Evolutionary conservation across 345 rosid species (phyloP), one percentile per base, ranked within the genome.

Genomic region (Psidium friedrichsthalianum): DNA sequence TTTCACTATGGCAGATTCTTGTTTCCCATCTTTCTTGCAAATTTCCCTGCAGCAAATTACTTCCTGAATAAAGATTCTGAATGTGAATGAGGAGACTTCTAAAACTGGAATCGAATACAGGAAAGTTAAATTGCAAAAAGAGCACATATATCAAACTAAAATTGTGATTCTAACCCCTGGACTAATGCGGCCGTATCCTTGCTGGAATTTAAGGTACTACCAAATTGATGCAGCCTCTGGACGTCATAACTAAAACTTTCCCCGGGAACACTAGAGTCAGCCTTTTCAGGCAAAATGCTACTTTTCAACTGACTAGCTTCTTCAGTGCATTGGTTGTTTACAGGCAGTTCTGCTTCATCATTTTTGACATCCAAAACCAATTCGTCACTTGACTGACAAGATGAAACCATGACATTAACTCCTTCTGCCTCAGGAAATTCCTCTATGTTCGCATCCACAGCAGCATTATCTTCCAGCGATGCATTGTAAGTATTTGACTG

Each of bases 1-100:
- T 90, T 88, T 92, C 81, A 93, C 85, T 82, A 84, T 82, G 25
- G 86, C 86, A 56, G 93, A 87, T 83, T 86, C 90, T 88, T 91
- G 88, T 88, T 88, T 91, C 88, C 84, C 87, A 52, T 91, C 94
- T 81, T 84, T 80, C 56, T 81, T 88, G 76, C 89, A 84, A 57
- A 88, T 89, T 85, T 90, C 89, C 86, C 93, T 93, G 90, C 86
- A 83, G 51, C 8, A 47, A 51, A 74, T 74, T 32, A 57, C 51
- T 56, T 18, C 27, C 10, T 11, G 49, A 42, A 57, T 20, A 40
- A 36, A 76, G 32, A 44, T 27, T 55, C 76, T 59, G 20, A 20
- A 36, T n/a, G 24, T 24, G 27, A 36, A 57, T 8, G 21, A 74
- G 25, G 56, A 52, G 55, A 18, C 80, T 42, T 32, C 56, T 11